Conservation (phyloP, 192 early-diverging fungal genomes). For the Linnemannia elongata region DNA sequence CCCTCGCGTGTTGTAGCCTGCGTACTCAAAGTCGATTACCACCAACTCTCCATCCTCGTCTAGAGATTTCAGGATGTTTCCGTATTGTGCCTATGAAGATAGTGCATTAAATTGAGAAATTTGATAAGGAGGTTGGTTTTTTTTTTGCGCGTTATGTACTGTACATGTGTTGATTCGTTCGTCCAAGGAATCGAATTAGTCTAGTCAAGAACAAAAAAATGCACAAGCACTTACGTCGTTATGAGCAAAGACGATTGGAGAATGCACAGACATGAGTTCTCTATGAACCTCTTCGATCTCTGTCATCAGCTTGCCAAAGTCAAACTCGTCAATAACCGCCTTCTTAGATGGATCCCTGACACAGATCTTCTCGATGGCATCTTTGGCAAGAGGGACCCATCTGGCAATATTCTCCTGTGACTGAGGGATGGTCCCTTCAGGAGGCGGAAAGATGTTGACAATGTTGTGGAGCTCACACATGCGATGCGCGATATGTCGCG, state of each 20-base stretch:
- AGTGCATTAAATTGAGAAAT: no score
- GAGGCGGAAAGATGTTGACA: constrained; percentile 72
- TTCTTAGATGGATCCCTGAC: constrained; percentile 27
- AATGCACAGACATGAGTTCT: constrained; percentile 52
- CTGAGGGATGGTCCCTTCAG: constrained; percentile 63
- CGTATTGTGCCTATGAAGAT: constrained; percentile 78
- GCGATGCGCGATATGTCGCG: constrained; percentile 78
- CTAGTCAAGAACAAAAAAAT: neutral
- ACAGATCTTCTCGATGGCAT: constrained; percentile 54
- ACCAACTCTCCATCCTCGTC: constrained; percentile 73
- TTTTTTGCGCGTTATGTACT: neutral
- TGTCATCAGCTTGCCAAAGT: constrained; percentile 61
- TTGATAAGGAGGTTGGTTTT: neutral
- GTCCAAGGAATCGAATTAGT: no score
- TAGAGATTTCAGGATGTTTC: constrained; percentile 81
- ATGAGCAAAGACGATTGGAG: constrained; percentile 88
- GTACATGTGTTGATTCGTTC: no score
- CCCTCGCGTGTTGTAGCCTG: constrained; percentile 83
- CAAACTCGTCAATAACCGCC: constrained; percentile 49
- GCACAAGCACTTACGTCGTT: constrained; percentile 75
- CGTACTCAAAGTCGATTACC: constrained; percentile 87
- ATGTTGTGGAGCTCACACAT: constrained; percentile 80
- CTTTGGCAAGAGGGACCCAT: constrained; percentile 66
- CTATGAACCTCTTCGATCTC: constrained; percentile 65
- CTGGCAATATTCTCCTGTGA: constrained; percentile 77